Evolutionary conservation across 139 green algal species (phyloP), one percentile per base, ranked within the genome.

Genomic region (Chlorella sp.): DNA sequence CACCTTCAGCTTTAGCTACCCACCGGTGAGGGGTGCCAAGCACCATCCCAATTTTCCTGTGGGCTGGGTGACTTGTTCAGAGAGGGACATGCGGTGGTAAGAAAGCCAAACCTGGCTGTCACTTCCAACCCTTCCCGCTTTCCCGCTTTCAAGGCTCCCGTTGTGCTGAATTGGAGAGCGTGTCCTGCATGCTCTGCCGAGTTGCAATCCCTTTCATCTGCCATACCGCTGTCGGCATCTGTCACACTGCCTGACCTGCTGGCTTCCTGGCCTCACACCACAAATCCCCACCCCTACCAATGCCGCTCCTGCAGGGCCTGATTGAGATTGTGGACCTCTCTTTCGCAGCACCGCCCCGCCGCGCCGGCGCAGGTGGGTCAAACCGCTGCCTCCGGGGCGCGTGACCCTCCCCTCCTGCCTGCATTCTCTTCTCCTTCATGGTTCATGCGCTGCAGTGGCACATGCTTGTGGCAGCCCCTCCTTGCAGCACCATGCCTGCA

Each of bases 1-100:
- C 77, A 81, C 64, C 61, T 90, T 87, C 32, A 81, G 64, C 30
- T 90, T 90, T 22, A 53, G 57, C 61, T 90, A 90, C 68, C 87
- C 87, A 16, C 48, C 48, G 48, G 48, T 57, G 48, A 57, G 48
- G 48, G 48, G 48, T 57, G 48, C n/a, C n/a, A n/a, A n/a, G n/a
- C n/a, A n/a, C n/a, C n/a, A n/a, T n/a, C n/a, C n/a, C n/a, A n/a
- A n/a, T n/a, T n/a, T n/a, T n/a, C n/a, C n/a, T n/a, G n/a, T n/a
- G n/a, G n/a, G n/a, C n/a, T n/a, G n/a, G n/a, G n/a, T n/a, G n/a
- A n/a, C n/a, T n/a, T n/a, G n/a, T n/a, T n/a, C n/a, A n/a, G n/a
- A n/a, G n/a, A n/a, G n/a, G n/a, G n/a, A n/a, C n/a, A 9, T 57
- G 48, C 9, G 48, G 48, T 9, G 48, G 48, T n/a, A 57, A 16